Base-by-base conservation (phyloP, 2,329 filamentous ascomycete species). In the Talaromyces atroroseus region DNA sequence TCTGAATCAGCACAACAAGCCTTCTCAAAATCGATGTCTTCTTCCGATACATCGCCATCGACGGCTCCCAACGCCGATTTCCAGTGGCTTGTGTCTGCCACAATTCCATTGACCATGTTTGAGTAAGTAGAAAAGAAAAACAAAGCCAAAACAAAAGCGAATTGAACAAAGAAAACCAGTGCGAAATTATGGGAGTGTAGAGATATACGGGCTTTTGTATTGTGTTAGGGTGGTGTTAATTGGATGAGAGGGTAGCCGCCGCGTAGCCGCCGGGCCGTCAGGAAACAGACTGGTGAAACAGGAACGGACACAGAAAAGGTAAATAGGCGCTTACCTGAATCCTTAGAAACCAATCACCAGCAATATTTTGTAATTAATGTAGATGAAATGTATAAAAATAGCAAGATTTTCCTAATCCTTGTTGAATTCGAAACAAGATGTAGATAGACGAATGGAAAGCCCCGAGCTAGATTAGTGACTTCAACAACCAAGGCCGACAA, bases 321-420 rank as follows among this genome's bases (percentile, higher is more conserved):
- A 42, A 45, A 23, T 23, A 18, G 38, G 44, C 60, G 60, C 67
- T 69, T 63, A 72, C 70, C 64, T 64, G 50, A 52, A 54, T 36
- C 36, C 45, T 38, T 58, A 45, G 47, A 49, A 23, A 42, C 7
- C 5, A 54, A 46, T 44, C 23, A 29, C 40, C 29, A 40, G 49
- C 16, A 45, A 26, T 49, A 18, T 42, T 46, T 38, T 16, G 46
- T 24, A 16, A 50, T 54, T 54, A 47, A 56, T 56, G 49, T 42
- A 54, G 45, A 42, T 49, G 7, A 29, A 32, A 20, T 48, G 10
- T 18, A n/a, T 18, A 47, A 38, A 26, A 53, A 53, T 47, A 53
- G 14, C 14, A 14, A 23, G 40, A n/a, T 21, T 34, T 53, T 38
- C 20, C n/a, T 18, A 14, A 26, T 8, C 18, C 16, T 32, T 53